Conservation (phyloP, 257 asterid genomes). For the Nicotiana noctiflora region DNA sequence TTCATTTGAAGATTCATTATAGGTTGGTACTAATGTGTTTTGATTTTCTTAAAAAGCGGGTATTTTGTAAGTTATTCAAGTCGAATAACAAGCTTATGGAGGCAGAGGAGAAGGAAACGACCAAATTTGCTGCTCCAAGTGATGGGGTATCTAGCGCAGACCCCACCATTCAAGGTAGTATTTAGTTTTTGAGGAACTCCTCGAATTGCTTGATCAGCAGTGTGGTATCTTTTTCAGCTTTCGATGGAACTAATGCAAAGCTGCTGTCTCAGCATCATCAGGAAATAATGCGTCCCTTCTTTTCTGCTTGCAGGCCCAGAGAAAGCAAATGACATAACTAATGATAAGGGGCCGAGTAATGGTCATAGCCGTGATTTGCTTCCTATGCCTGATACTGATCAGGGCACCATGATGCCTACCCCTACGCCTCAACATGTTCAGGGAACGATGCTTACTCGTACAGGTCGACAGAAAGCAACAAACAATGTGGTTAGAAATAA, state of each 20-base stretch:
- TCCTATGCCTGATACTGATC: not conserved
- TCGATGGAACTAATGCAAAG: not conserved
- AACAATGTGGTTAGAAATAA: not conserved
- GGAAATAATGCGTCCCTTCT: not conserved
- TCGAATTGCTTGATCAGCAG: not conserved
- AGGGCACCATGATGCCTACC: not conserved
- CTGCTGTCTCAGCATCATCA: not conserved
- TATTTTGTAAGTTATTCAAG: conserved; percentile 1
- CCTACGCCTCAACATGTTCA: not conserved
- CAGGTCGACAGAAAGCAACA: not conserved
- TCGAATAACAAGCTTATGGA: not conserved
- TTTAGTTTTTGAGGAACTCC: not conserved
- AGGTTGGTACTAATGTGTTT: not conserved
- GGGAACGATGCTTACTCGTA: not conserved
- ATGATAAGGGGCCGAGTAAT: not conserved
- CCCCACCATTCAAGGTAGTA: not conserved
- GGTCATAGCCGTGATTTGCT: not conserved
- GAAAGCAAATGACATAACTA: not conserved
- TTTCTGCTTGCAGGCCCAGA: not conserved
- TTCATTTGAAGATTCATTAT: not conserved
- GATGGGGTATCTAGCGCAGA: not conserved
- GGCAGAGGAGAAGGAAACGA: not conserved
- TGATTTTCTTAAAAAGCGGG: not conserved
- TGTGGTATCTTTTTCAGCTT: not conserved
- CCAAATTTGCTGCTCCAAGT: not conserved